Evolutionary conservation across 768 basidiomycete genomes (phyloP).

Genomic region (Podaxis sp.): DNA sequence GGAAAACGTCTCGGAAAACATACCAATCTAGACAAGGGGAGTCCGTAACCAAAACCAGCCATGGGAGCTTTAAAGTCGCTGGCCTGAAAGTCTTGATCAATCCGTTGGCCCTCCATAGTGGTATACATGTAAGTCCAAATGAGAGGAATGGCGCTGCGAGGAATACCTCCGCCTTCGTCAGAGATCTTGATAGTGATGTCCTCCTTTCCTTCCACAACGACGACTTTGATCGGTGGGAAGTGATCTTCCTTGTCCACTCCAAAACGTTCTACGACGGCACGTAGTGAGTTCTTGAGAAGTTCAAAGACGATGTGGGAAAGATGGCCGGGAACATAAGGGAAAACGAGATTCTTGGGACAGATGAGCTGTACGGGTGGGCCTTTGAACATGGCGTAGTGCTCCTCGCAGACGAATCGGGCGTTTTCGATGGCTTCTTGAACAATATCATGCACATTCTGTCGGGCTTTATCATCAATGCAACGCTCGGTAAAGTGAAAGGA

Average conservation of each 20-base stretch:
- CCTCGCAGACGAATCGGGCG: slow-evolving; percentile 91
- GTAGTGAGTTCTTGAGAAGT: slow-evolving; percentile 94
- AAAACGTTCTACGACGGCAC: slow-evolving; percentile 92
- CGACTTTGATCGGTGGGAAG: slow-evolving; percentile 91
- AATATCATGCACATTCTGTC: slow-evolving; percentile 90
- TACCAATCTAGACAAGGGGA: slow-evolving; percentile 89
- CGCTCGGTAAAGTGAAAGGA: background rate
- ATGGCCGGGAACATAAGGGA: slow-evolving; percentile 96
- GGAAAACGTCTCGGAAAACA: slow-evolving; percentile 27
- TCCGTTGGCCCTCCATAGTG: slow-evolving; percentile 72
- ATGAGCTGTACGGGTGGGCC: slow-evolving; percentile 96
- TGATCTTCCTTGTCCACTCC: slow-evolving; percentile 76
- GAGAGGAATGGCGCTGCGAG: slow-evolving; percentile 82
- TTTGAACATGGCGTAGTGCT: slow-evolving; percentile 94
- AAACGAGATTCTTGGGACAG: slow-evolving; percentile 82
- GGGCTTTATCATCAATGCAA: background rate
- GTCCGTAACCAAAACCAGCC: slow-evolving; percentile 95
- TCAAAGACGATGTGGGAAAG: slow-evolving; percentile 97
- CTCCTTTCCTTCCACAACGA: slow-evolving; percentile 96
- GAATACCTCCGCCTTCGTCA: slow-evolving; percentile 96
- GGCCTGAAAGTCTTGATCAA: slow-evolving; percentile 77
- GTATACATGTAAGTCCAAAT: slow-evolving; percentile 99
- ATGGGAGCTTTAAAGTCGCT: slow-evolving; percentile 96
- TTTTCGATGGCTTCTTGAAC: slow-evolving; percentile 99
- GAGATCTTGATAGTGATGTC: slow-evolving; percentile 99